A percentile compares a stretch with the other conserved stretches of the same genome.
Conservation (phyloP, 2,329 filamentous ascomycete genomes). For the Sclerotinia sclerotiorum region DNA sequence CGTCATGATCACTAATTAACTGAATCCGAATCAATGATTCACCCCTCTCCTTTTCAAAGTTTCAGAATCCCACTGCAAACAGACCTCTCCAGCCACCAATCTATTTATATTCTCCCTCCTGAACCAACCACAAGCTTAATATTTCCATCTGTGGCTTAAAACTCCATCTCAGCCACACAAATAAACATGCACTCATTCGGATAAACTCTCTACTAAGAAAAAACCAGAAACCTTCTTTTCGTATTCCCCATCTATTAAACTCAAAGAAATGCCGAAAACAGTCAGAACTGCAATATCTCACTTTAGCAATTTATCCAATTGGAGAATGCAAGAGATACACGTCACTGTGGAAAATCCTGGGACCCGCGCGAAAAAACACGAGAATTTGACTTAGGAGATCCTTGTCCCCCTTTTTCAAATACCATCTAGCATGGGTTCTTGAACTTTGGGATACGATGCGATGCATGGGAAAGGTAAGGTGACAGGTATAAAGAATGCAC, state of each 20-base stretch:
- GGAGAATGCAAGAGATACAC: not conserved
- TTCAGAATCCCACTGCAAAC: not conserved
- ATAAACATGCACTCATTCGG: not conserved
- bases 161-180: not conserved
- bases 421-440: not conserved
- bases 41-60: not conserved
- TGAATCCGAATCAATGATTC: not conserved
- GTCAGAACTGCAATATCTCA: not conserved
- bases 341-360: not conserved
- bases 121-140: not conserved
- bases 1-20: not conserved
- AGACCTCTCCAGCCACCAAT: not conserved
- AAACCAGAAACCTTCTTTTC: not conserved
- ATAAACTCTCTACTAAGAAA: not conserved
- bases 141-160: not conserved
- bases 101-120: slow-evolving; percentile 3
- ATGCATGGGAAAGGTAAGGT: not conserved
- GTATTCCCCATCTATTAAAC: not conserved
- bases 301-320: not conserved
- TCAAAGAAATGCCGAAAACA: slow-evolving; percentile 7
- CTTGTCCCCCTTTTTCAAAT: not conserved
- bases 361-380: not conserved
- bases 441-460: not conserved
- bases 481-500: slow-evolving; percentile 16
- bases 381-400: not conserved